phyloP scores from a whole-genome alignment of 805 yeast species.

The Kodamaea nitidulidarum region DNA sequence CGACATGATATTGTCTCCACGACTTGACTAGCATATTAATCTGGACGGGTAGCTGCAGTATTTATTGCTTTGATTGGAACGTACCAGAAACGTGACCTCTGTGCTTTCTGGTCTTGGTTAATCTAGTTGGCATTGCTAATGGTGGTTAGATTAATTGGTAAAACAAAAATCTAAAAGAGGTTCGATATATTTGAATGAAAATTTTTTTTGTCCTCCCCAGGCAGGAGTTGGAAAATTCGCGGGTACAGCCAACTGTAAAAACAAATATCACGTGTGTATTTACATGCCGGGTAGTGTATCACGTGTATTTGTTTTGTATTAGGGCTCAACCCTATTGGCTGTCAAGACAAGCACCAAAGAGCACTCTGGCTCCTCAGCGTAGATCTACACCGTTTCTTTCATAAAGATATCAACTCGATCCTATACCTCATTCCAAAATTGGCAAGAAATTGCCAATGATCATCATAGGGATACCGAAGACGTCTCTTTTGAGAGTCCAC shows the following conservation, averaged over 20 bases:
- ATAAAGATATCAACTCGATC: too few species aligned
- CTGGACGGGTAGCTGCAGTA: background rate
- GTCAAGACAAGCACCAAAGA: too few species aligned
- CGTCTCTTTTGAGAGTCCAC: slow-evolving; percentile 93
- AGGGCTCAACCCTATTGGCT: background rate
- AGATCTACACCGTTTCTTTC: too few species aligned
- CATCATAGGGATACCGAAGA: slow-evolving; percentile 97
- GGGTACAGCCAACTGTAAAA: background rate
- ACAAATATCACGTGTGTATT: too few species aligned
- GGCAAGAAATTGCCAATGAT: slow-evolving; percentile 91
- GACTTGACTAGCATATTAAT: background rate
- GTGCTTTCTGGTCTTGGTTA: slow-evolving; percentile 99
- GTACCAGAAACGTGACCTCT: slow-evolving; percentile 99
- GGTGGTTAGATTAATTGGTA: slow-evolving; percentile 8
- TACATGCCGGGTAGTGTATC: background rate
- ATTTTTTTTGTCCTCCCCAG: slow-evolving; percentile 7
- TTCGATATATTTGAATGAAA: slow-evolving; percentile 7
- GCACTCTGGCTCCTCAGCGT: too few species aligned
- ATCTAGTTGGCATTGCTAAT: slow-evolving; percentile 92
- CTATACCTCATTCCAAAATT: slow-evolving; percentile 38
- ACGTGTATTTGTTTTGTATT: background rate
- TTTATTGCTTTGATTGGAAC: slow-evolving; percentile 27
- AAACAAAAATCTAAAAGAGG: slow-evolving; percentile 5
- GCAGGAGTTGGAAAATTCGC: slow-evolving; percentile 2
- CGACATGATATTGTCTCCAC: too few species aligned